phyloP scores from a whole-genome alignment of 2,329 filamentous ascomycete species.

The Diaporthe citrichinensis region DNA sequence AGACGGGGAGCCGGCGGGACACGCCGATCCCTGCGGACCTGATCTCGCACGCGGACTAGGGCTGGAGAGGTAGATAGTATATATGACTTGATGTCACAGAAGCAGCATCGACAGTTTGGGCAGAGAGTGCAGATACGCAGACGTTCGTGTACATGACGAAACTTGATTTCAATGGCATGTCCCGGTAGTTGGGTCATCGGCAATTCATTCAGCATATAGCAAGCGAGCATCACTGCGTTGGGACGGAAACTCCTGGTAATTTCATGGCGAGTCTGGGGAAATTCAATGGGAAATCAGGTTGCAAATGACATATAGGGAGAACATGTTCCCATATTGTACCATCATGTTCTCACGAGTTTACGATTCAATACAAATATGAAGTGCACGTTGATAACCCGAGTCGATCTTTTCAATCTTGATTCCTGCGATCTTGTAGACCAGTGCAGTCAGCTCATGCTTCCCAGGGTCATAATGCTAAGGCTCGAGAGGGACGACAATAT shows the following conservation, averaged over 20 bases:
- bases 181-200: slow-evolving; percentile 15
- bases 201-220: slow-evolving; percentile 28
- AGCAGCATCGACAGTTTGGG: background rate
- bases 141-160: background rate
- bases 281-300: background rate
- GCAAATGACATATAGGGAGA: background rate
- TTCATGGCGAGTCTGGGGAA: background rate
- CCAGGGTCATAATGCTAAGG: background rate
- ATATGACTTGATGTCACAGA: slow-evolving; percentile 6
- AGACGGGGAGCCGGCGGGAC: slow-evolving; percentile 51
- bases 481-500: background rate
- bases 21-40: slow-evolving; percentile 54
- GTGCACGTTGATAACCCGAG: background rate
- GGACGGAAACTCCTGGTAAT: background rate
- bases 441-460: background rate
- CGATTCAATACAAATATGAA: background rate
- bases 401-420: slow-evolving; percentile 4
- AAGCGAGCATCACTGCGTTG: slow-evolving; percentile 36
- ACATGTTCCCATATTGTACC: background rate
- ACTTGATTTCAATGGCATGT: slow-evolving; percentile 13
- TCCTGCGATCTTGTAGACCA: background rate
- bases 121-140: background rate
- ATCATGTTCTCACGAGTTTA: background rate
- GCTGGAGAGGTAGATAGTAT: background rate
- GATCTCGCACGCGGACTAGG: slow-evolving; percentile 34